Percentiles rank a stretch among this genome's conserved stretches.
Evolutionary conservation across 2,329 filamentous ascomycete species (phyloP).

Genomic region (Botrytis hyacinthi): DNA sequence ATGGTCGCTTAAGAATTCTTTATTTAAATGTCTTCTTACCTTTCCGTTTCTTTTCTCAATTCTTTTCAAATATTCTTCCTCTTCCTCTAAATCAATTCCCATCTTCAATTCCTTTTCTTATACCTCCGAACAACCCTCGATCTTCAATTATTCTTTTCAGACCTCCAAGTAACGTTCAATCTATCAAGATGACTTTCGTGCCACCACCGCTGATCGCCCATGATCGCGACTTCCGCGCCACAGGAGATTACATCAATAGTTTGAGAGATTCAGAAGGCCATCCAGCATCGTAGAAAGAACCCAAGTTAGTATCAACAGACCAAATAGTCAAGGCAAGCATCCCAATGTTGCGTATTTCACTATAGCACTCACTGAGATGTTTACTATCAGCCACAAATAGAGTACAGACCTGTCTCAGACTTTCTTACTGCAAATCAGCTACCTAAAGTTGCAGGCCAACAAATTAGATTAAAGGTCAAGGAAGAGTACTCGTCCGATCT

Average conservation of each 20-base stretch:
- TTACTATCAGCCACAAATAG: background rate
- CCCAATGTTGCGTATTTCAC: background rate
- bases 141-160: rapidly evolving
- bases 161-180: background rate
- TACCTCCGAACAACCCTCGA: rapidly evolving
- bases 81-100: rapidly evolving
- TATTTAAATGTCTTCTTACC: no score
- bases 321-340: no score
- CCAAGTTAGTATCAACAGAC: background rate
- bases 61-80: background rate
- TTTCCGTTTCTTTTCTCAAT: background rate
- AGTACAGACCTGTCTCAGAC: rapidly evolving
- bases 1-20: background rate
- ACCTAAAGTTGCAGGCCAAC: background rate
- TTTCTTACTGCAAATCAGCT: rapidly evolving
- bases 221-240: background rate
- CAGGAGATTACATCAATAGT: background rate
- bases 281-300: background rate
- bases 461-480: background rate
- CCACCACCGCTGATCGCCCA: background rate
- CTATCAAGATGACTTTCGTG: background rate
- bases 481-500: background rate
- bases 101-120: background rate
- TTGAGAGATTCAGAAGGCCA: background rate
- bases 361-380: background rate